phyloP scores from a whole-genome alignment of 176 grass and related monocot genomes.

The Avena atlantica region DNA sequence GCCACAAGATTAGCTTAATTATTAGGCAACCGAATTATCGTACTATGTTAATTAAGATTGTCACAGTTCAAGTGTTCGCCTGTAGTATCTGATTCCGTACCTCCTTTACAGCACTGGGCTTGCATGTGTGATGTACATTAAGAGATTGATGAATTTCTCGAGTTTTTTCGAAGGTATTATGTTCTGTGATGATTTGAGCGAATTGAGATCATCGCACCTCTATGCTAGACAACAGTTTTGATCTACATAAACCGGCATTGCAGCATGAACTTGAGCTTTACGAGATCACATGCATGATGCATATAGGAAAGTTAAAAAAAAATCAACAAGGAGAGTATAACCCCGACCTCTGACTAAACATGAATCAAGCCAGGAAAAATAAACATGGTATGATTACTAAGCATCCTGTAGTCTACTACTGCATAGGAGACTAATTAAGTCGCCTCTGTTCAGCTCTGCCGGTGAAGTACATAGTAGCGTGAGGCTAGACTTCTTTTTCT shows the following conservation, averaged over 20 bases:
- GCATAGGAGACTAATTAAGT: no score
- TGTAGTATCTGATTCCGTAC: neutral
- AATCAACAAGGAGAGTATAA: no score
- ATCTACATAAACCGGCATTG: neutral
- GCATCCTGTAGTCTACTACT: no score
- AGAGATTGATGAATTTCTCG: neutral
- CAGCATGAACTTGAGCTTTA: neutral
- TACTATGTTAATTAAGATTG: neutral
- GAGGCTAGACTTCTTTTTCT: neutral
- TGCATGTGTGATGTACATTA: conserved; percentile 3
- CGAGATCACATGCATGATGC: neutral
- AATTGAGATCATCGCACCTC: neutral
- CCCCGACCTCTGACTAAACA: no score
- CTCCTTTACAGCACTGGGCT: neutral
- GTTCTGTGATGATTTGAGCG: neutral
- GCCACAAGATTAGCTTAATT: neutral
- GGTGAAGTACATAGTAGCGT: neutral
- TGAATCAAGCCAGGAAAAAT: no score
- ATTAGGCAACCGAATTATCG: neutral
- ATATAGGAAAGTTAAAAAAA: neutral
- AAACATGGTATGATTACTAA: no score
- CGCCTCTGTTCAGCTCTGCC: neutral
- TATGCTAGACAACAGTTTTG: neutral
- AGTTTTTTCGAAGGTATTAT: neutral
- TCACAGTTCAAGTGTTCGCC: neutral